phyloP scores from a whole-genome alignment of 805 yeast species.

The Saccharomycopsis sp. region DNA sequence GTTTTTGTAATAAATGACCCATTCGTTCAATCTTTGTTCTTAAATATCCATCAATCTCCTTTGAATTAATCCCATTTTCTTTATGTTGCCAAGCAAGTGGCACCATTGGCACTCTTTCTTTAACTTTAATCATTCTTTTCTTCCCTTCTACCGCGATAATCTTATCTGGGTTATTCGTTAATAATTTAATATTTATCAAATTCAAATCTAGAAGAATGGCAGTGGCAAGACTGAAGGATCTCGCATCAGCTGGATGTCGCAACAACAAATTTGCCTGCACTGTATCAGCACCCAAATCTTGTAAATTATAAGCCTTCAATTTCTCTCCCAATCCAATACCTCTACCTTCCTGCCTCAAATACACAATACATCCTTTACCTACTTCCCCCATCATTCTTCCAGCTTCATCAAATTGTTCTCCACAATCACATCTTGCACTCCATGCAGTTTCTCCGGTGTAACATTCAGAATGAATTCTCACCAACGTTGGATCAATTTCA shows the following conservation, averaged over 20 bases:
- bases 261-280: constrained; percentile 90
- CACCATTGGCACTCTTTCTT: constrained; percentile 92
- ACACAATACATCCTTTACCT: constrained; percentile 92
- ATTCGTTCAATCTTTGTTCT: constrained; percentile 92
- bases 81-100: constrained; percentile 81
- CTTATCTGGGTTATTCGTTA: constrained; percentile 96
- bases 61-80: constrained; percentile 59
- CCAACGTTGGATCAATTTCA: constrained; percentile 48
- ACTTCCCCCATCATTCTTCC: constrained; percentile 83
- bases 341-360: constrained; percentile 95
- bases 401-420: constrained; percentile 98
- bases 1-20: constrained; percentile 81
- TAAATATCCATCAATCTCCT: constrained; percentile 87
- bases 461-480: constrained; percentile 93
- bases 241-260: constrained; percentile 97
- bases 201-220: constrained; percentile 85
- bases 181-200: constrained; percentile 57
- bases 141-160: constrained; percentile 91
- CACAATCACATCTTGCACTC: constrained; percentile 99
- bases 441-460: constrained; percentile 99
- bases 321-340: constrained; percentile 99
- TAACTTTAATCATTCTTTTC: constrained; percentile 63
- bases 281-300: constrained; percentile 97
- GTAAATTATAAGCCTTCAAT: constrained; percentile 91
- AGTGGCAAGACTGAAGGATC: constrained; percentile 89